Percentiles rank a stretch among this genome's conserved stretches.
These are phyloP conservation scores for Corylus heterophylla DNA, from an alignment of 306 rosid genomes.

Conservation along the genomic window DNA sequence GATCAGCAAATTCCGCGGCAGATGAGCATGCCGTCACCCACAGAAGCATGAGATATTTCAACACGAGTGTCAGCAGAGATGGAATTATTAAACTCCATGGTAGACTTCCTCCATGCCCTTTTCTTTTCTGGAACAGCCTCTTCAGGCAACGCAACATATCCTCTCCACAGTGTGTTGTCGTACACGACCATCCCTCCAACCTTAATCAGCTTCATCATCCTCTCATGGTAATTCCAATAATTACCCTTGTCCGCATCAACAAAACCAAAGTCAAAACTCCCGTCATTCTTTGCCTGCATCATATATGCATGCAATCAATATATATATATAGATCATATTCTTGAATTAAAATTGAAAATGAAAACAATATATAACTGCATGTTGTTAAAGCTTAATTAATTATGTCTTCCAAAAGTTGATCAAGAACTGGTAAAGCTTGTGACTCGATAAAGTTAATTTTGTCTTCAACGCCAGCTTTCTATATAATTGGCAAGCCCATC, in stretches of 20 bases:
- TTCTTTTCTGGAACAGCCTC: slow-evolving; percentile 31
- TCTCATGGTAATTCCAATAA: slow-evolving; percentile 48
- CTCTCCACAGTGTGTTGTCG: slow-evolving; percentile 51
- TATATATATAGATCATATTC: neutral
- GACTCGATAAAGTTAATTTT: slow-evolving; percentile 37
- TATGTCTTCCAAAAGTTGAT: slow-evolving; percentile 23
- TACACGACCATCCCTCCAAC: slow-evolving; percentile 49
- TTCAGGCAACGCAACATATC: slow-evolving; percentile 39
- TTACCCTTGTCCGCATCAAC: slow-evolving; percentile 53
- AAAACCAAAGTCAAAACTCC: slow-evolving; percentile 39
- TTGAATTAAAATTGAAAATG: neutral
- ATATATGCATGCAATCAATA: no score
- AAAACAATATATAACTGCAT: neutral
- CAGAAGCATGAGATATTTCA: slow-evolving; percentile 36
- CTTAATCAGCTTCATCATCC: slow-evolving; percentile 41
- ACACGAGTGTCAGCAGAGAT: slow-evolving; percentile 35
- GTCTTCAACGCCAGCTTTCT: slow-evolving; percentile 37
- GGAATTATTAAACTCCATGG: slow-evolving; percentile 31
- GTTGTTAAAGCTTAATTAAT: neutral
- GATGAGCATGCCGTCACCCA: slow-evolving; percentile 42
- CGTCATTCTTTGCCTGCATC: slow-evolving; percentile 38
- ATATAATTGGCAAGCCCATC: slow-evolving; percentile 31
- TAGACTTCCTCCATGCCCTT: slow-evolving; percentile 1
- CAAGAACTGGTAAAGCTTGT: slow-evolving; percentile 28
- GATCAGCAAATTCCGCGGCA: slow-evolving; percentile 35